A percentile compares a stretch with the other conserved stretches of the same genome.
Evolutionary conservation across 306 rosid species (phyloP).

Genomic region (Malus sylvestris): DNA sequence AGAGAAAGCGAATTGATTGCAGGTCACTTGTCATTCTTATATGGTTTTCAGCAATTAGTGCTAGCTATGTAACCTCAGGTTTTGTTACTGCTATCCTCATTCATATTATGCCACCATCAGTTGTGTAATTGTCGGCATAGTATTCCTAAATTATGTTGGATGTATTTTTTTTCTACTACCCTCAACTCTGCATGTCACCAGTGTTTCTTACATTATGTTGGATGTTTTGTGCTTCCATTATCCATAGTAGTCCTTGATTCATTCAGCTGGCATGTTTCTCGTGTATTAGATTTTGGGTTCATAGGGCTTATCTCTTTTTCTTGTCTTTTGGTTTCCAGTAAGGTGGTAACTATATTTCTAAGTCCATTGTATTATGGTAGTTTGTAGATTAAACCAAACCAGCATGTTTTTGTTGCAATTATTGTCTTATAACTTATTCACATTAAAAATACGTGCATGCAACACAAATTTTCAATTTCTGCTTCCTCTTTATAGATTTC

Average conservation of each 20-base stretch:
- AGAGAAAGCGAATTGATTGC: constrained; percentile 58
- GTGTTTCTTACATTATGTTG: neutral
- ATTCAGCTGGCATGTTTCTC: neutral
- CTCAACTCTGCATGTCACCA: neutral
- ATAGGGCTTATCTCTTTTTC: neutral
- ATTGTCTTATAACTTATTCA: neutral
- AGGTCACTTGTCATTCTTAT: constrained; percentile 43
- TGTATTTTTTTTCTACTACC: neutral
- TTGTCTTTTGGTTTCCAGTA: neutral
- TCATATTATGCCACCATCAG: constrained; percentile 3
- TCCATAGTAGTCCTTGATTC: neutral
- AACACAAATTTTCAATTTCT: neutral
- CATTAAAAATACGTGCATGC: neutral
- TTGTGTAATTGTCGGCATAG: neutral
- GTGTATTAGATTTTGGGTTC: neutral
- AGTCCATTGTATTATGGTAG: neutral
- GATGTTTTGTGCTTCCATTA: neutral
- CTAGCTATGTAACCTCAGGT: constrained; percentile 13
- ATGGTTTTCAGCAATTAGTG: constrained; percentile 16
- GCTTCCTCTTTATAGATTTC: neutral
- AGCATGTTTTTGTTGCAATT: neutral
- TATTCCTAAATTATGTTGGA: neutral
- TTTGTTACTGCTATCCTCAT: constrained; percentile 5
- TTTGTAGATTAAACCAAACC: neutral
- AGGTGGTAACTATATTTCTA: neutral